A percentile compares a stretch with the other conserved stretches of the same genome.
Evolutionary conservation across 441 rosid genomes (phyloP).

Genomic region (Theobroma grandiflorum): DNA sequence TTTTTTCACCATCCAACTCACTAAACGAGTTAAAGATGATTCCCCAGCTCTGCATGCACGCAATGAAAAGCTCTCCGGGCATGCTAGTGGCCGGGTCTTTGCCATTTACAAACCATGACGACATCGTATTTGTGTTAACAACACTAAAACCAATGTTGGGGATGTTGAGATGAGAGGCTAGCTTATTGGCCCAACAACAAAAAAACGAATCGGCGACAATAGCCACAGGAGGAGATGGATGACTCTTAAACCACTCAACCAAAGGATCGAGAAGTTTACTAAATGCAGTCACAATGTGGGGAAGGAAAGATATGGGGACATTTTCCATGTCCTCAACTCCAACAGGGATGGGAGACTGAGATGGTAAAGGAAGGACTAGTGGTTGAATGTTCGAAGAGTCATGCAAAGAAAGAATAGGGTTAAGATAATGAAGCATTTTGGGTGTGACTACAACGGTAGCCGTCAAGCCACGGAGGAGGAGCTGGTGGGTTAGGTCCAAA

Average conservation of each 20-base stretch:
- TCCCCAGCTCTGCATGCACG: constrained; percentile 48
- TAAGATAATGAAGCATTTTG: constrained; percentile 39
- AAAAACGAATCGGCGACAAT: constrained; percentile 56
- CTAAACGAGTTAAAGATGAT: constrained; percentile 46
- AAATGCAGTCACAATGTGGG: constrained; percentile 41
- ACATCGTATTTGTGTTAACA: constrained; percentile 48
- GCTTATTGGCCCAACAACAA: constrained; percentile 51
- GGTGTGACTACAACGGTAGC: constrained; percentile 53
- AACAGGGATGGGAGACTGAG: constrained; percentile 38
- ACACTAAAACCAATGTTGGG: constrained; percentile 48
- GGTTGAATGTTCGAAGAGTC: constrained; percentile 32
- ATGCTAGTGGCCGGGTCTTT: constrained; percentile 39
- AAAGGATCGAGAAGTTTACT: constrained; percentile 49
- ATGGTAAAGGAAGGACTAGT: constrained; percentile 50
- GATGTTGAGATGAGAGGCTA: constrained; percentile 40
- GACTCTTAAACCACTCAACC: constrained; percentile 48
- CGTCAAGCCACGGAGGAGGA: constrained; percentile 39
- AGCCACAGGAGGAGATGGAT: constrained; percentile 53
- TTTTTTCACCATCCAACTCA: constrained; percentile 43
- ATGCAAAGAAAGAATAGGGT: constrained; percentile 39
- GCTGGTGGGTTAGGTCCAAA: constrained; percentile 60
- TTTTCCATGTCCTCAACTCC: constrained; percentile 45
- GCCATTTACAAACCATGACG: constrained; percentile 42
- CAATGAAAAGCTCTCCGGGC: constrained; percentile 37
- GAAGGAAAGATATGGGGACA: constrained; percentile 33